phyloP scores from a whole-genome alignment of 2,329 filamentous ascomycete genomes.

The Sordariomycetes sp. region DNA sequence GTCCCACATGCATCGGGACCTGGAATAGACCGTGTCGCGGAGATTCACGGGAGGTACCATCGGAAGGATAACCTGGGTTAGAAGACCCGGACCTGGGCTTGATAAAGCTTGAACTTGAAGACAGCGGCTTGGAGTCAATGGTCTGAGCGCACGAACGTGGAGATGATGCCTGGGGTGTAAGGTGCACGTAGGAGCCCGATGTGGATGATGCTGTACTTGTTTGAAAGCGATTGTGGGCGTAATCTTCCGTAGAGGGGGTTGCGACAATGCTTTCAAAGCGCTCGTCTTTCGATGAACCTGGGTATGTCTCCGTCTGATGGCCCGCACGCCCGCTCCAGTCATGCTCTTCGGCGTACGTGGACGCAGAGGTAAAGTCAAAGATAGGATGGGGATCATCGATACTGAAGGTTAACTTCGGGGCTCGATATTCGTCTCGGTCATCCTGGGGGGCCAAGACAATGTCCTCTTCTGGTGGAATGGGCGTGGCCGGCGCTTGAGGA shows the following conservation, averaged over 20 bases:
- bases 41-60: neutral
- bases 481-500: neutral
- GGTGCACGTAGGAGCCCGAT: neutral
- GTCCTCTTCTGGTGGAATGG: neutral
- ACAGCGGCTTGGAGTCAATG: neutral
- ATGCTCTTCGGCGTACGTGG: neutral
- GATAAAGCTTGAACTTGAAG: neutral
- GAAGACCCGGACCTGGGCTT: neutral
- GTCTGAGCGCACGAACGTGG: neutral
- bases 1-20: neutral
- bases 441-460: neutral
- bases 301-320: neutral
- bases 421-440: neutral
- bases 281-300: neutral
- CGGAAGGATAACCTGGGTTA: neutral
- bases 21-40: neutral
- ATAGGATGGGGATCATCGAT: neutral
- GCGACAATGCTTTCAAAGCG: neutral
- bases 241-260: neutral
- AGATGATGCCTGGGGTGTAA: neutral
- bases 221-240: neutral
- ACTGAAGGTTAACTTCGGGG: neutral
- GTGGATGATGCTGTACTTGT: neutral
- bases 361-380: neutral
- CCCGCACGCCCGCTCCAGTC: neutral